A percentile compares a stretch with the other conserved stretches of the same genome.
Evolutionary conservation across 2,329 filamentous ascomycete species (phyloP).

Genomic region (Stachybotrys chlorohalonatus): DNA sequence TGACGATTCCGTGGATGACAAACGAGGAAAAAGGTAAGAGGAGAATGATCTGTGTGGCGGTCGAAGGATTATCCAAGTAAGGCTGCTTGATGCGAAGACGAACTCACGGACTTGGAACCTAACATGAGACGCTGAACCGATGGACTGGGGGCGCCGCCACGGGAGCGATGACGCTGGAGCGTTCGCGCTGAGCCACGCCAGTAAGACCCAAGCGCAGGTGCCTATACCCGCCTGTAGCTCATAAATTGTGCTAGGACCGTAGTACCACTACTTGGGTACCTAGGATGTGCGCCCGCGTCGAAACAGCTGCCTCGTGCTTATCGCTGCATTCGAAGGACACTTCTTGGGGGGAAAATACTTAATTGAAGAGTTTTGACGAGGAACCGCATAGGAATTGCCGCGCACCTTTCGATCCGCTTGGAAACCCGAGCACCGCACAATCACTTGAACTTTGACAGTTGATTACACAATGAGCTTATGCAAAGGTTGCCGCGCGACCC

Average conservation of each 20-base stretch:
- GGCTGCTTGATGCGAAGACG: neutral
- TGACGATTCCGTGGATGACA: neutral
- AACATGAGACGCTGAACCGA: neutral
- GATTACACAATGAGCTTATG: constrained; percentile 18
- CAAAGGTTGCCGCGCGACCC: constrained; percentile 17
- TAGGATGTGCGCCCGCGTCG: no score
- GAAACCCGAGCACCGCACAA: no score
- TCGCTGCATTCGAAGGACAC: no score
- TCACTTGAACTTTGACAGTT: no score
- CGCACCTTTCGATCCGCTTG: no score
- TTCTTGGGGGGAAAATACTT: no score
- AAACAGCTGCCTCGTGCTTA: no score
- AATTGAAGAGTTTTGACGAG: no score
- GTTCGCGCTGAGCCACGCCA: neutral
- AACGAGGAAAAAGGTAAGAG: neutral
- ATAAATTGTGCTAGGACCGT: neutral
- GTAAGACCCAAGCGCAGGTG: neutral
- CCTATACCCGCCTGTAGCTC: neutral
- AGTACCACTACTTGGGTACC: neutral
- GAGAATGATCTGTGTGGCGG: constrained; percentile 1
- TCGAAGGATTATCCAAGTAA: neutral
- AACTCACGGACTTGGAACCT: neutral
- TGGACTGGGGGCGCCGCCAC: neutral
- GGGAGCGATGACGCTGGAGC: neutral
- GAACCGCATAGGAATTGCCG: no score